Evolutionary conservation across 768 basidiomycete genomes (phyloP).

Genomic region (Hydnomerulius pinastri): DNA sequence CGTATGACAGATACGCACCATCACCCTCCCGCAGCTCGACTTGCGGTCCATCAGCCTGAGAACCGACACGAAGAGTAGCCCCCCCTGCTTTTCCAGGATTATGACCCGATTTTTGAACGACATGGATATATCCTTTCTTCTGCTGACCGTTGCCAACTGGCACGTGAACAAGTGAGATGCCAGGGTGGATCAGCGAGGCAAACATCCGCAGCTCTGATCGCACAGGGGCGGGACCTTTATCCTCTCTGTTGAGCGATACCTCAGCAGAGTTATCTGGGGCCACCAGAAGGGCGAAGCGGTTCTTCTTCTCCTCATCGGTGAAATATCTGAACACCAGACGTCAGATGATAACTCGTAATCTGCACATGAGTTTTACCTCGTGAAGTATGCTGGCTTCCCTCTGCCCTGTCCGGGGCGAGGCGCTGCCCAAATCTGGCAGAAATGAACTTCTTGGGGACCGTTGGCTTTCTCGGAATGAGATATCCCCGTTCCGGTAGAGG

Average conservation of each 20-base stretch:
- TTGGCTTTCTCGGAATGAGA: constrained; percentile 72
- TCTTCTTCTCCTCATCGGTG: constrained; percentile 76
- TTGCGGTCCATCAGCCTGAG: constrained; percentile 39
- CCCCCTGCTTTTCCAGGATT: constrained; percentile 59
- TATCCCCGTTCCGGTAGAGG: constrained; percentile 91
- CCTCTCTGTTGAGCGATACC: constrained; percentile 65
- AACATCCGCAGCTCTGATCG: constrained; percentile 69
- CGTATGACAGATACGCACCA: constrained; percentile 71
- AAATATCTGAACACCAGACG: constrained; percentile 52
- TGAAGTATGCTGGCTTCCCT: constrained; percentile 75
- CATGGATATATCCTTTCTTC: constrained; percentile 80
- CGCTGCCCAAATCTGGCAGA: constrained; percentile 71
- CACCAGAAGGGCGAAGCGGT: constrained; percentile 73
- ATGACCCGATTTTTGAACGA: constrained; percentile 85
- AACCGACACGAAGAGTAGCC: constrained; percentile 54
- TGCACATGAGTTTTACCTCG: constrained; percentile 45
- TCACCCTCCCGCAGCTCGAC: constrained; percentile 81
- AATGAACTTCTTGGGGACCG: constrained; percentile 50
- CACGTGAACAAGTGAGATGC: constrained; percentile 51
- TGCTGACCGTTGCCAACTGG: constrained; percentile 40
- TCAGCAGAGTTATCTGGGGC: constrained; percentile 65
- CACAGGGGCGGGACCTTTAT: constrained; percentile 78
- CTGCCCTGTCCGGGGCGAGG: constrained; percentile 38
- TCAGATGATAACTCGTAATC: background rate
- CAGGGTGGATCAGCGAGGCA: constrained; percentile 70